phyloP scores from a whole-genome alignment of 2,329 filamentous ascomycete species.

The Metarhizium robertsii region DNA sequence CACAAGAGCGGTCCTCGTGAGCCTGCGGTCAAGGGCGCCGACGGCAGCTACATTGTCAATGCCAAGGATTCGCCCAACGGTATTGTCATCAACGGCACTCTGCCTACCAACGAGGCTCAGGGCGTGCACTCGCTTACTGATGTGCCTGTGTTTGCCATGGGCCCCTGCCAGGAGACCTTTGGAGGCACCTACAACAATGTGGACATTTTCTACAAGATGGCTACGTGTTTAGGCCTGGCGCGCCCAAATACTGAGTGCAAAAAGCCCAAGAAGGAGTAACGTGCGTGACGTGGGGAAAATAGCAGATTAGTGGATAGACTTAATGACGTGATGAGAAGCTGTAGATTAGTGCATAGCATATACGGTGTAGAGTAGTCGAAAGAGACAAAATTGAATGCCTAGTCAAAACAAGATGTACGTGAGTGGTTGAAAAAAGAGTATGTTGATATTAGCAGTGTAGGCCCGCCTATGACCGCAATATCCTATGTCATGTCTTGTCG shows the following conservation, averaged over 20 bases:
- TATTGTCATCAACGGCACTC: conserved; percentile 66
- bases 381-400: background rate
- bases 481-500: too few species aligned
- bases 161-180: conserved; percentile 71
- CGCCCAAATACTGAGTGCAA: conserved; percentile 14
- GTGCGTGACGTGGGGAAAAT: background rate
- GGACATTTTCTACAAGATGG: conserved; percentile 68
- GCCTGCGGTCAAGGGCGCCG: conserved; percentile 45
- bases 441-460: too few species aligned
- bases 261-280: conserved; percentile 4
- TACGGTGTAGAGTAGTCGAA: conserved; percentile 1
- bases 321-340: conserved; percentile 2
- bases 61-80: conserved; percentile 56
- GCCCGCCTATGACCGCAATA: too few species aligned
- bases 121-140: conserved; percentile 73
- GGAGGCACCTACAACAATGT: conserved; percentile 62
- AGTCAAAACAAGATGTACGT: too few species aligned
- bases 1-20: conserved; percentile 55
- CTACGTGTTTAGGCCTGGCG: conserved; percentile 53
- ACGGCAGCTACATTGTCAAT: conserved; percentile 54
- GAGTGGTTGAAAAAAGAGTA: too few species aligned
- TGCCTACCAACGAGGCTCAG: conserved; percentile 52
- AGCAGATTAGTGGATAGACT: conserved; percentile 6
- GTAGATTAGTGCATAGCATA: conserved; percentile 1
- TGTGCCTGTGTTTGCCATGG: conserved; percentile 68